phyloP scores from a whole-genome alignment of 176 grass and related monocot species.

The Carex scoparia region DNA sequence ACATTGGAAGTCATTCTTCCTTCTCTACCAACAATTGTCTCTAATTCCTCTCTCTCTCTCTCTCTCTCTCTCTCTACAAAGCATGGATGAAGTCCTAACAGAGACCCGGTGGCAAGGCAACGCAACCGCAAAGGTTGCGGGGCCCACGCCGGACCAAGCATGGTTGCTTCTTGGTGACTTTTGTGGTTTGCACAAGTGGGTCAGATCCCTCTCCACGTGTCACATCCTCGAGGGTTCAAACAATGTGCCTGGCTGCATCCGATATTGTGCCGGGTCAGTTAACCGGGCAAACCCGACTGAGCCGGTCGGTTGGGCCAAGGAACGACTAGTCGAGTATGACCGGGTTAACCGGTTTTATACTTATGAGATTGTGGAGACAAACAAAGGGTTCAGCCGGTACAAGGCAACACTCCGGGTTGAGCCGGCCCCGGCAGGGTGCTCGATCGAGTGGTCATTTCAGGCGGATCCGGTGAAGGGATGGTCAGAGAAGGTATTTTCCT shows the following conservation, averaged over 20 bases:
- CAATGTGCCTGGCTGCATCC: conserved; percentile 45
- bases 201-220: conserved; percentile 40
- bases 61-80: not conserved
- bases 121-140: conserved; percentile 36
- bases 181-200: conserved; percentile 57
- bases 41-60: not conserved
- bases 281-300: conserved; percentile 33
- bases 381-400: conserved; percentile 79
- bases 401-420: conserved; percentile 43
- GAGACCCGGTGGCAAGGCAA: conserved; percentile 39
- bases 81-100: conserved; percentile 7
- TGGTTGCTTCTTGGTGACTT: conserved; percentile 62
- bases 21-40: not conserved
- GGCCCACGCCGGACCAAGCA: conserved; percentile 39
- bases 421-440: conserved; percentile 38
- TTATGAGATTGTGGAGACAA: conserved; percentile 68
- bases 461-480: conserved; percentile 55
- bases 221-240: conserved; percentile 41
- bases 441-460: conserved; percentile 52
- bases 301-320: conserved; percentile 56
- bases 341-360: conserved; percentile 32
- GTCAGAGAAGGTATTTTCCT: conserved; percentile 40
- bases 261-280: conserved; percentile 59
- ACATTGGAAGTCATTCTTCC: not conserved
- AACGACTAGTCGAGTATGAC: conserved; percentile 47